Evolutionary conservation across 176 grass and related monocot genomes (phyloP), one percentile per base, ranked within the genome.

Genomic region (Coix lacrymajobi): DNA sequence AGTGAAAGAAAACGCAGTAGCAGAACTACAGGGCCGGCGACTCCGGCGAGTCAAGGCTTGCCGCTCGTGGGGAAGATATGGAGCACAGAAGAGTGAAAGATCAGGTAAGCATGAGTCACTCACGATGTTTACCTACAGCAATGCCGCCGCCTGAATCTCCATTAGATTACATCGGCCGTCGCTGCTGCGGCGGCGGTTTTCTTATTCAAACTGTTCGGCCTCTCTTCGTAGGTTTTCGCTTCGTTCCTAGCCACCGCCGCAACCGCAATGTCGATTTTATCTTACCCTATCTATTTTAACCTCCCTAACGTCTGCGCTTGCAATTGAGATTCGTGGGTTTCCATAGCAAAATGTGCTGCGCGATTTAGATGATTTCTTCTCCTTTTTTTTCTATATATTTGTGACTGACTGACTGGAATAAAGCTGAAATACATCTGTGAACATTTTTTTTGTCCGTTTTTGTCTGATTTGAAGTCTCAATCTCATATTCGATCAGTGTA

Each of bases 81-180:
- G 87, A 90, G 84, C 85, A 90, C 57, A 84, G 87, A 46, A 93
- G 85, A 79, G 78, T 82, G 57, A 93, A 87, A 61, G 87, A 93
- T 39, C 87, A 90, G 91, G 91, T 93, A 60, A 64, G 13, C 12
- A 4, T n/a, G 63, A 58, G 11, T n/a, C n/a, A n/a, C 38, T n/a
- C 19, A 39, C 20, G 72, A 40, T 45, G 75, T 52, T 30, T 14
- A 1, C 41, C 33, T 37, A 7, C 43, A 17, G 34, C 15, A 62
- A 31, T 13, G 62, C 30, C 43, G 5, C 70, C 46, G 31, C 17
- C 66, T 25, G 52, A 37, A 26, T 19, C 44, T 72, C 8, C 16
- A 41, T 66, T 74, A 69, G 79, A 69, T 76, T 74, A 61, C 62
- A 79, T 85, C 79, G 71, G 15, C 36, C 62, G 60, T 84, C 68